Evolutionary conservation across 2,329 filamentous ascomycete genomes (phyloP).

Genomic region (Passalora sequoiae): DNA sequence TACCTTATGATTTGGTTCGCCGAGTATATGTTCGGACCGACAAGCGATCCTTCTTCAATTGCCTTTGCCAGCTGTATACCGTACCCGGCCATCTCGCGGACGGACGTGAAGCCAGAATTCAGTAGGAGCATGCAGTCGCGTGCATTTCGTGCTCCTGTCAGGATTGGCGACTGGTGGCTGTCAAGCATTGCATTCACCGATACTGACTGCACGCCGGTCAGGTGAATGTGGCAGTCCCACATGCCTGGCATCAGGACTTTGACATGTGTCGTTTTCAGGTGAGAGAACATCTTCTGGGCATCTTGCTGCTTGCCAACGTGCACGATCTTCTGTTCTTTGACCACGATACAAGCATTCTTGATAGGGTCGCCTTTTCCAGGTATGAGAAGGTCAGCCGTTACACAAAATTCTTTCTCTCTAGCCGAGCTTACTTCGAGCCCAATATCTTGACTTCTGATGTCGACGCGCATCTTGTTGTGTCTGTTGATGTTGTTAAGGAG

Average conservation of each 20-base stretch:
- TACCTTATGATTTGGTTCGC: conserved; percentile 39
- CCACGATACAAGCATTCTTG: conserved; percentile 37
- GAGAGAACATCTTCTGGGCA: conserved; percentile 8
- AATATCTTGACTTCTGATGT: neutral
- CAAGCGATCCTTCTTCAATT: conserved; percentile 42
- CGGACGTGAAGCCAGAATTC: conserved; percentile 48
- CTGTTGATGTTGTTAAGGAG: neutral
- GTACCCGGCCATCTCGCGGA: conserved; percentile 48
- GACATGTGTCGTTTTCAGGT: conserved; percentile 33
- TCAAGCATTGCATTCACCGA: conserved; percentile 21
- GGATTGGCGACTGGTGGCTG: conserved; percentile 25
- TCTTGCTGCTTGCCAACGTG: conserved; percentile 35
- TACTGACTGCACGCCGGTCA: conserved; percentile 35
- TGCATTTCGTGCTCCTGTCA: conserved; percentile 41
- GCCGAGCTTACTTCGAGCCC: neutral
- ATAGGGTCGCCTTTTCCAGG: conserved; percentile 45
- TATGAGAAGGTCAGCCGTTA: conserved; percentile 39
- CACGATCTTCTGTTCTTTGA: conserved; percentile 38
- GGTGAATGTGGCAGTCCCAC: conserved; percentile 52
- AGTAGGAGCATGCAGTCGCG: conserved; percentile 41
- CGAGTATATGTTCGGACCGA: conserved; percentile 49
- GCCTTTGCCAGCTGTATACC: conserved; percentile 42
- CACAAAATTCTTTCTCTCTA: conserved; percentile 10
- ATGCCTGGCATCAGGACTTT: conserved; percentile 48
- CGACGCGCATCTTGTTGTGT: neutral